phyloP scores from a whole-genome alignment of 2,329 filamentous ascomycete genomes.

The Monilinia fructicola region DNA sequence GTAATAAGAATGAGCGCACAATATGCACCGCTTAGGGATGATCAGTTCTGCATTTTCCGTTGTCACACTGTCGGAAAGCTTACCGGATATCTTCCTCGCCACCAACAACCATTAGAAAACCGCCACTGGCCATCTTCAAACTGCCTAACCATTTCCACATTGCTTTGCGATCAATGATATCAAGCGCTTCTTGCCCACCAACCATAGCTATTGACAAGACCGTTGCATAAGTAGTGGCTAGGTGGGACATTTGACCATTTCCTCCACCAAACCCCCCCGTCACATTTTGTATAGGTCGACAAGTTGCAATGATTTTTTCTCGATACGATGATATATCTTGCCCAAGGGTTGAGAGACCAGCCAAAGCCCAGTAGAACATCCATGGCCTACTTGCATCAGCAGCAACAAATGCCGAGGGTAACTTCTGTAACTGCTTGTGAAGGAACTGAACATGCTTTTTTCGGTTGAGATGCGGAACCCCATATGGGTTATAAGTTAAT shows the following conservation, averaged over 20 bases:
- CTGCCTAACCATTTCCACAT: constrained; percentile 91
- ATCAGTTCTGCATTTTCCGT: constrained; percentile 26
- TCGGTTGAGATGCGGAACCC: constrained; percentile 72
- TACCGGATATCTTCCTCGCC: constrained; percentile 92
- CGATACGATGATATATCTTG: constrained; percentile 68
- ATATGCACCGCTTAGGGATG: constrained; percentile 71
- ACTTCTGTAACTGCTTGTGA: constrained; percentile 54
- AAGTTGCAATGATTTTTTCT: constrained; percentile 69
- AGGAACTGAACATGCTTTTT: constrained; percentile 62
- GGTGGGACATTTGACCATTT: constrained; percentile 85
- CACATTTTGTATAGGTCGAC: constrained; percentile 77
- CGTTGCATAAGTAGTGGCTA: constrained; percentile 84
- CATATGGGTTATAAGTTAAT: constrained; percentile 63
- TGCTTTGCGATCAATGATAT: constrained; percentile 73
- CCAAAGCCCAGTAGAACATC: constrained; percentile 91
- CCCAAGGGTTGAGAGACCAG: constrained; percentile 72
- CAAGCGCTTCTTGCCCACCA: constrained; percentile 70
- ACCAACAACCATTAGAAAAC: constrained; percentile 82
- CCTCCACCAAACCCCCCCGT: constrained; percentile 89
- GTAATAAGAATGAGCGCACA: constrained; percentile 84
- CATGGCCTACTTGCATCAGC: constrained; percentile 89
- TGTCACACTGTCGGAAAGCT: constrained; percentile 36
- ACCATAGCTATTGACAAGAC: constrained; percentile 77
- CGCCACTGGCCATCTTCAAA: constrained; percentile 83
- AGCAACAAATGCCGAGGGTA: constrained; percentile 68